phyloP scores from a whole-genome alignment of 257 asterid species.

The Solanum ossicruentum region DNA sequence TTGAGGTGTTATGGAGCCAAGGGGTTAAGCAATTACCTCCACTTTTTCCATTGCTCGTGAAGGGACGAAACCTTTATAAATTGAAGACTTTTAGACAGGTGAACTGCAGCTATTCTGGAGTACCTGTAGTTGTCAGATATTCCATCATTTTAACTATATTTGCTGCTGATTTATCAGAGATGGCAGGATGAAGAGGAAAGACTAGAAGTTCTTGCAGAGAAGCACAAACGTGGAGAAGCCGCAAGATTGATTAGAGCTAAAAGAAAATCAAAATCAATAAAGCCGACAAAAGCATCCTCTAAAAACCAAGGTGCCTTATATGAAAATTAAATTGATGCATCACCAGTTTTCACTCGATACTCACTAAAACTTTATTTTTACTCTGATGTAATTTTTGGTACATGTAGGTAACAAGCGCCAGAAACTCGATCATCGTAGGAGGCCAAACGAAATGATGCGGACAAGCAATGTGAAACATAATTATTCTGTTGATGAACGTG shows the following conservation, averaged over 20 bases:
- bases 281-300: conserved; percentile 12
- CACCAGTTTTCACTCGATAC: background rate
- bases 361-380: background rate
- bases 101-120: background rate
- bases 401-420: conserved; percentile 15
- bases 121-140: background rate
- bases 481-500: conserved; percentile 3
- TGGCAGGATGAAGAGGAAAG: conserved; percentile 61
- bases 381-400: conserved; percentile 1
- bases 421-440: conserved; percentile 16
- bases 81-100: conserved; percentile 69
- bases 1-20: conserved; percentile 71
- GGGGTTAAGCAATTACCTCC: conserved; percentile 48
- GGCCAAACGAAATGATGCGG: conserved; percentile 13
- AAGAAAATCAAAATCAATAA: conserved; percentile 21
- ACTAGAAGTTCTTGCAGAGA: conserved; percentile 46
- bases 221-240: conserved; percentile 67
- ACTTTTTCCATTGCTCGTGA: conserved; percentile 56
- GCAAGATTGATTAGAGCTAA: conserved; percentile 46
- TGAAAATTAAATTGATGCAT: background rate
- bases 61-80: conserved; percentile 68
- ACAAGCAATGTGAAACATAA: background rate
- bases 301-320: conserved; percentile 17
- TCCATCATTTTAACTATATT: background rate
- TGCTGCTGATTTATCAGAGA: conserved; percentile 19